These are phyloP conservation scores for Erigeron canadensis DNA, from an alignment of 129 eudicot species.

Conservation along the genomic window DNA sequence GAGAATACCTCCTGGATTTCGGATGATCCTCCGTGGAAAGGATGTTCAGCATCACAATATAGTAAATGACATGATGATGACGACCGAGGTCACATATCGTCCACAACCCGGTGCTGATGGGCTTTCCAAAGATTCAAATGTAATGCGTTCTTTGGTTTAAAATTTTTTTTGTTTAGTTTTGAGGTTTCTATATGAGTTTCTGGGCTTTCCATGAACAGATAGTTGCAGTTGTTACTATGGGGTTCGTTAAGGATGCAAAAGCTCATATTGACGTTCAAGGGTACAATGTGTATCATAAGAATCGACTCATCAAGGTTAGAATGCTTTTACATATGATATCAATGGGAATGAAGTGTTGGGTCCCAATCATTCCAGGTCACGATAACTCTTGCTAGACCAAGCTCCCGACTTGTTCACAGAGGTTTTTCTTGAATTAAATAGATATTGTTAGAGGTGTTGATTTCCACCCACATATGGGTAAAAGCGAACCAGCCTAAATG, in stretches of 20 bases:
- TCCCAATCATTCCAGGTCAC: too few species aligned
- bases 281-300: slow-evolving; percentile 94
- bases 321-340: background rate
- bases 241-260: slow-evolving; percentile 95
- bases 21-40: slow-evolving; percentile 87
- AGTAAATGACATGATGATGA: slow-evolving; percentile 98
- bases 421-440: too few species aligned
- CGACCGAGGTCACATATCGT: slow-evolving; percentile 79
- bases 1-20: slow-evolving; percentile 76
- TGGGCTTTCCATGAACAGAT: slow-evolving; percentile 43
- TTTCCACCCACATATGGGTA: background rate
- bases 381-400: too few species aligned
- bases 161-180: slow-evolving; percentile 11
- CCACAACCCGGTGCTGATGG: slow-evolving; percentile 79
- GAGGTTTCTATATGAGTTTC: slow-evolving; percentile 11
- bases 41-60: slow-evolving; percentile 96
- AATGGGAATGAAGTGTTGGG: too few species aligned
- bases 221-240: slow-evolving; percentile 89
- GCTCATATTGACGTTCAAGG: slow-evolving; percentile 98
- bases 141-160: slow-evolving; percentile 35
- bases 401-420: too few species aligned
- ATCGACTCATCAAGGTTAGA: slow-evolving; percentile 85
- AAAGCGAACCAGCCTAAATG: background rate
- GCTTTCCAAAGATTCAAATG: slow-evolving; percentile 64
- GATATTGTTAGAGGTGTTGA: slow-evolving; percentile 12